Evolutionary conservation across 2,329 filamentous ascomycete species (phyloP).

Genomic region (Fusarium sp.): DNA sequence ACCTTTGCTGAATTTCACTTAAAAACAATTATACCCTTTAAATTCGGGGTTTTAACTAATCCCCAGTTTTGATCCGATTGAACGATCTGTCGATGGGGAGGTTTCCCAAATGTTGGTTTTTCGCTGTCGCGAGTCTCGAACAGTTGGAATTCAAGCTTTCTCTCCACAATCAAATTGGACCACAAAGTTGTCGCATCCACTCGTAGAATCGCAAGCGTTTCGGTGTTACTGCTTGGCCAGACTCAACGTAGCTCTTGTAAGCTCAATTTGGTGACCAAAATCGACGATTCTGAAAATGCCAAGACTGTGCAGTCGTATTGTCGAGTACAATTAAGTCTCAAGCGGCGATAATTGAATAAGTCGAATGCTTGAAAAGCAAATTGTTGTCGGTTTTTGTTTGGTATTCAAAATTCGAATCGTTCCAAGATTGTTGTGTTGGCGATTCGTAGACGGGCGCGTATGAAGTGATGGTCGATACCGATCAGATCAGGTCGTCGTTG

Average conservation of each 20-base stretch:
- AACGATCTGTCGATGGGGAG: neutral
- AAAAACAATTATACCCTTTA: constrained; percentile 1
- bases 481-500: neutral
- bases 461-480: neutral
- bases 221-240: neutral
- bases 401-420: neutral
- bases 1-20: constrained; percentile 21
- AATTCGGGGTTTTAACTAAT: neutral
- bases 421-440: neutral
- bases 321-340: neutral
- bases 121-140: constrained; percentile 1
- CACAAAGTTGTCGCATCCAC: constrained; percentile 8
- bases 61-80: neutral
- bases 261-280: neutral
- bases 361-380: neutral
- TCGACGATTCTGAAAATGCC: neutral
- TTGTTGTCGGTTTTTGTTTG: neutral
- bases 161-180: constrained; percentile 21
- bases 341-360: neutral
- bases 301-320: neutral
- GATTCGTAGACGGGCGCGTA: neutral
- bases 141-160: constrained; percentile 9
- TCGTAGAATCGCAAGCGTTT: constrained; percentile 1
- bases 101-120: neutral
- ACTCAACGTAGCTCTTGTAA: constrained; percentile 1